phyloP scores from a whole-genome alignment of 345 rosid genomes.

The Raphanus sativus region DNA sequence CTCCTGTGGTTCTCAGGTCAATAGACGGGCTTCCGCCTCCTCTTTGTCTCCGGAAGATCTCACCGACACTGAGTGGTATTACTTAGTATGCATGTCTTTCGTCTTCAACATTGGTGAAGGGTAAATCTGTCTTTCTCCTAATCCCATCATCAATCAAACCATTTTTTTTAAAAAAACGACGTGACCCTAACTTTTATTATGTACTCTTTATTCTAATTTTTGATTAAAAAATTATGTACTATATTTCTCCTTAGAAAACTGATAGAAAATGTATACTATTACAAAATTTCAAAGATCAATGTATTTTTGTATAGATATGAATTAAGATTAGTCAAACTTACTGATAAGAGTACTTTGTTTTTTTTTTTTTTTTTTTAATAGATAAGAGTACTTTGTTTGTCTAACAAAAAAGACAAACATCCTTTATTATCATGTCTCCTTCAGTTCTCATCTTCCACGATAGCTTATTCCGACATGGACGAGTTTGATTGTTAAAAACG shows the following conservation, averaged over 20 bases:
- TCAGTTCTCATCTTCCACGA: conserved; percentile 1
- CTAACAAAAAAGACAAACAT: conserved; percentile 7
- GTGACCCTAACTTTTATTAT: background rate
- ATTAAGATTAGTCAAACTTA: background rate
- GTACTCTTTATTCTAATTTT: background rate
- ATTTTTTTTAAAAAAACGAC: background rate
- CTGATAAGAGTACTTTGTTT: no score
- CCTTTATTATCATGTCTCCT: background rate
- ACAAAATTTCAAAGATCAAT: background rate
- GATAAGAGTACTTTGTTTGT: background rate
- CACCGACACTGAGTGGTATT: conserved; percentile 93
- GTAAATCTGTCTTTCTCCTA: conserved; percentile 44
- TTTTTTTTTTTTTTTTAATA: no score
- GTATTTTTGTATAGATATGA: background rate
- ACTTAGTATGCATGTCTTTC: conserved; percentile 96
- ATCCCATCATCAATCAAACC: background rate
- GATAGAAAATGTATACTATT: background rate
- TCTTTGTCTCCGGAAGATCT: conserved; percentile 96
- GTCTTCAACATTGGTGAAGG: conserved; percentile 78
- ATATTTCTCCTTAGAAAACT: background rate
- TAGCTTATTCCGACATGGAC: background rate
- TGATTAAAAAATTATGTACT: no score
- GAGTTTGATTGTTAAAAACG: background rate
- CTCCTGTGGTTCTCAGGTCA: conserved; percentile 43
- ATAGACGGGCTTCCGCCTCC: conserved; percentile 60